Base-by-base conservation (phyloP, 805 yeast species). In the Kockiozyma suomiensis region DNA sequence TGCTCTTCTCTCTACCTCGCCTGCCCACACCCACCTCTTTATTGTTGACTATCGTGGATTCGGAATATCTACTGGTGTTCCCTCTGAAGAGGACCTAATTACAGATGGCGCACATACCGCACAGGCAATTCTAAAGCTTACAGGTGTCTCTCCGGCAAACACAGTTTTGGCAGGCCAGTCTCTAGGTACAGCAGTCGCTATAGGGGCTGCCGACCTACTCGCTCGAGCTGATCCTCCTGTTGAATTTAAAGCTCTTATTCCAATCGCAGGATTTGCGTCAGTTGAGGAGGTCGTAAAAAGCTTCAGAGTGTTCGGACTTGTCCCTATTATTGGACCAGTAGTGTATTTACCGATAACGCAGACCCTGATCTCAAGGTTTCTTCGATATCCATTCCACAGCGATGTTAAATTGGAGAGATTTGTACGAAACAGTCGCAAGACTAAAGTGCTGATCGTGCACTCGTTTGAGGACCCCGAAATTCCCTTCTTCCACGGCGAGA, bases 31-130 rank as follows among this genome's bases (percentile, higher is more conserved):
- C 7, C 61, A 62, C 35, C 30, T 62, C 12, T 59, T 62, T 19
- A 38, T 50, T 15, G 54, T 59, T 35, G 66, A 62, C 46, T 62
- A 62, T 46, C 51, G 66, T 13, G 66, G 66, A 13, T 62, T 52
- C 42, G 66, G 66, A 15, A 17, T 58, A 23, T 62, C 66, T 3
- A 51, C 58, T 1, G 66, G 66, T 12, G n/a, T 17, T 13, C 66
- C 66, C 10, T 17, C 54, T 13, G 64, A 62, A 40, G 25, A 40
- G 6, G 50, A 23, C 19, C 15, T 62, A 4, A 56, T 62, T 21
- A n/a, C 28, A 1, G 66, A 62, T 25, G 64, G 56, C 5, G 64
- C 59, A 4, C 25, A 25, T 28, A 42, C 51, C 3, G 59, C 56
- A 2, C 21, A 23, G 7, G 40, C 43, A 19, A 55, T 59, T 7